Conservation (phyloP, 2,329 filamentous ascomycete species). For the Aspergillus tanneri region DNA sequence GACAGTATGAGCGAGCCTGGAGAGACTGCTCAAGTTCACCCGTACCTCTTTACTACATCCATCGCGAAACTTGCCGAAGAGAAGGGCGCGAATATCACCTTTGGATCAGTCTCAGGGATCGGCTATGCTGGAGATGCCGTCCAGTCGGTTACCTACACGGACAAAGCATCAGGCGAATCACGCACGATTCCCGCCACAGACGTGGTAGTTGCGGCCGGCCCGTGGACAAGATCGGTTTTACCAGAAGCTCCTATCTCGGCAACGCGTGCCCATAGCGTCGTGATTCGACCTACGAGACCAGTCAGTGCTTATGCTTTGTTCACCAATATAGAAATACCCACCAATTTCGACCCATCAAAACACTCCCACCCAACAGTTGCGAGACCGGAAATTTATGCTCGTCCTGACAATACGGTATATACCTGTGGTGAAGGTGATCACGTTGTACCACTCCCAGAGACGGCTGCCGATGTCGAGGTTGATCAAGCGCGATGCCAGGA, state of each 20-base stretch:
- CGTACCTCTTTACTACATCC: constrained; percentile 80
- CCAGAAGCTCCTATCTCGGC: constrained; percentile 58
- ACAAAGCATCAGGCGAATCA: constrained; percentile 51
- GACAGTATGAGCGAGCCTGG: constrained; percentile 77
- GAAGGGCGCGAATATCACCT: constrained; percentile 65
- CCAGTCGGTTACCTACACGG: constrained; percentile 62
- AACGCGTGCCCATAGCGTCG: constrained; percentile 63
- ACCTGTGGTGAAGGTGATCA: constrained; percentile 89
- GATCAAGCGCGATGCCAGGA: constrained; percentile 80
- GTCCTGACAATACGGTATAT: constrained; percentile 86
- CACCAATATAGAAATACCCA: constrained; percentile 75
- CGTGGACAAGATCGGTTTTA: constrained; percentile 58
- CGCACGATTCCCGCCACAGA: constrained; percentile 58
- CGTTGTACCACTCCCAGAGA: constrained; percentile 69
- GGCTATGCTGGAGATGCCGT: constrained; percentile 55
- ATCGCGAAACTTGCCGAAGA: constrained; percentile 76
- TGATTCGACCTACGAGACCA: constrained; percentile 56
- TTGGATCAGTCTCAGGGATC: constrained; percentile 69
- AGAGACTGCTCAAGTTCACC: constrained; percentile 91
- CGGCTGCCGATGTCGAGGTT: constrained; percentile 71
- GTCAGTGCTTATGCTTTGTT: constrained; percentile 60
- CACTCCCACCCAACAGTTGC: constrained; percentile 60
- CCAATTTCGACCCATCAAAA: constrained; percentile 54
- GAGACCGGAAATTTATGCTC: constrained; percentile 89
- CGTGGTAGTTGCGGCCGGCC: constrained; percentile 61